Evolutionary conservation across 176 grass and related monocot species (phyloP).

Genomic region (Tuctoria greenei): DNA sequence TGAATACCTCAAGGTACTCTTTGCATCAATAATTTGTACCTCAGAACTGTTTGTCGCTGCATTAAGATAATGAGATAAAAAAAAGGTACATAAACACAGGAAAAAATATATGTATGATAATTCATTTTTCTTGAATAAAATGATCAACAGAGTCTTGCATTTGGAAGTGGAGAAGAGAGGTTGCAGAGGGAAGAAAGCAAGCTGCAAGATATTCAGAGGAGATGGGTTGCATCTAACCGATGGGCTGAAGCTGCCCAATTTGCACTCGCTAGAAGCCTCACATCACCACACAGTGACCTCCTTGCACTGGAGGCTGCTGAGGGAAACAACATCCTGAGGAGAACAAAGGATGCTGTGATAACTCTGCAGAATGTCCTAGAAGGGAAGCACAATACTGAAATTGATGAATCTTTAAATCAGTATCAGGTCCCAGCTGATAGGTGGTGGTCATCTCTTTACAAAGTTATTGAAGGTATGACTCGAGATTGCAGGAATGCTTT

Average conservation of each 20-base stretch:
- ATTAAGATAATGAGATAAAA: background rate
- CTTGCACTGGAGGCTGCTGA: slow-evolving; percentile 65
- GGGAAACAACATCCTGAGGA: slow-evolving; percentile 67
- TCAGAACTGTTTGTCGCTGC: background rate
- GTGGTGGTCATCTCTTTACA: slow-evolving; percentile 99
- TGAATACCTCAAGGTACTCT: slow-evolving; percentile 84
- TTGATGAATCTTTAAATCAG: slow-evolving; percentile 68
- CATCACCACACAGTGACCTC: slow-evolving; percentile 84
- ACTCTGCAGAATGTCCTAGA: slow-evolving; percentile 87
- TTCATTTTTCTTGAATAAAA: background rate
- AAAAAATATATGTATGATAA: slow-evolving; percentile 31
- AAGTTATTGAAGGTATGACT: slow-evolving; percentile 80
- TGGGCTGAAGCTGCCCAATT: slow-evolving; percentile 89
- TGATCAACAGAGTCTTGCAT: slow-evolving; percentile 56
- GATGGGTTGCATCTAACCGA: slow-evolving; percentile 79
- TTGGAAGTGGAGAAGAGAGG: slow-evolving; percentile 69
- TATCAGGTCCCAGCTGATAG: slow-evolving; percentile 67
- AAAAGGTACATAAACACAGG: background rate
- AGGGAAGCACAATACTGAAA: slow-evolving; percentile 82
- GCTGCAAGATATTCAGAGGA: slow-evolving; percentile 70
- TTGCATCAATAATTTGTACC: background rate
- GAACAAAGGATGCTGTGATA: slow-evolving; percentile 88
- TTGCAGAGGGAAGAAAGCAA: slow-evolving; percentile 62
- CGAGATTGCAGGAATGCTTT: background rate
- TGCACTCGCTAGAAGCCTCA: slow-evolving; percentile 69